Percentiles rank a stretch among this genome's conserved stretches.
Evolutionary conservation across 805 yeast genomes (phyloP).

Genomic region (Candida vaughaniae): DNA sequence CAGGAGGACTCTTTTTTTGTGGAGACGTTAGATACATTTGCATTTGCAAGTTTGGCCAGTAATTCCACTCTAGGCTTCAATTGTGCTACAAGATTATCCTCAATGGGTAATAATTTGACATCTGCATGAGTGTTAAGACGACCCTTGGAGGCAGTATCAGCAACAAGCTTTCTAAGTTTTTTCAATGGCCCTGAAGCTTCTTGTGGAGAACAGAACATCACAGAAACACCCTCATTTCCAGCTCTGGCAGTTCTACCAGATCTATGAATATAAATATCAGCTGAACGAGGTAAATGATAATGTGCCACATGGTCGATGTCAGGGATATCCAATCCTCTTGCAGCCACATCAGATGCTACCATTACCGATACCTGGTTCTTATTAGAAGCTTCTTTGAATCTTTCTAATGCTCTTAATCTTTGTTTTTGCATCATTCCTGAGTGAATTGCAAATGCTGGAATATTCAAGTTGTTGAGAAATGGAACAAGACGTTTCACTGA

Average conservation of each 20-base stretch:
- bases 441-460: slow-evolving; percentile 77
- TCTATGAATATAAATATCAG: slow-evolving; percentile 92
- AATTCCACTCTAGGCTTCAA: slow-evolving; percentile 65
- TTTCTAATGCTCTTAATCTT: slow-evolving; percentile 80
- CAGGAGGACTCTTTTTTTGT: slow-evolving; percentile 70
- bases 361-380: slow-evolving; percentile 60
- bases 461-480: slow-evolving; percentile 63
- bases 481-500: slow-evolving; percentile 86
- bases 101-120: slow-evolving; percentile 72
- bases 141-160: slow-evolving; percentile 31
- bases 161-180: slow-evolving; percentile 63
- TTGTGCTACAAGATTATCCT: slow-evolving; percentile 68
- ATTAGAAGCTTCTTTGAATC: slow-evolving; percentile 57
- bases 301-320: slow-evolving; percentile 91
- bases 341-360: slow-evolving; percentile 96
- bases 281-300: slow-evolving; percentile 91
- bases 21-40: slow-evolving; percentile 59
- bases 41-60: slow-evolving; percentile 75
- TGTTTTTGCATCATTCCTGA: slow-evolving; percentile 95
- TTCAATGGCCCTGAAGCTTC: slow-evolving; percentile 88
- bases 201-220: slow-evolving; percentile 88
- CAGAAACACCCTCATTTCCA: slow-evolving; percentile 89
- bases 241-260: slow-evolving; percentile 99
- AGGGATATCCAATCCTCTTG: slow-evolving; percentile 94
- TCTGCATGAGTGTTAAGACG: slow-evolving; percentile 43